Evolutionary conservation across 192 early-diverging fungal genomes (phyloP), one percentile per base, ranked within the genome.

Genomic region (Funneliformis mosseae): DNA sequence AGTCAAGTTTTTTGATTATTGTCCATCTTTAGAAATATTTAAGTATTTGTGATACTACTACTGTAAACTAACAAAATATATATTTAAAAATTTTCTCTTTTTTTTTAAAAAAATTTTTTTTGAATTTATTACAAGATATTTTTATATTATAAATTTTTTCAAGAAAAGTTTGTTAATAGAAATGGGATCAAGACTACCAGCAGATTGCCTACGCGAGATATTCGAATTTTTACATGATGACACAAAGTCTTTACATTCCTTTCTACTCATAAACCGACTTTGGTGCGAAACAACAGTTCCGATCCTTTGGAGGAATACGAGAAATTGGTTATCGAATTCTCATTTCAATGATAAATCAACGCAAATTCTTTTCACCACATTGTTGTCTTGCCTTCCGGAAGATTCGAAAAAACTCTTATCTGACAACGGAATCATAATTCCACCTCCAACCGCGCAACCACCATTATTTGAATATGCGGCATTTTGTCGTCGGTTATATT

Each of bases 231-330:
- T 55, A 55, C 50, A 55, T 21, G 23, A 69, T 69, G 28, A 69
- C 3, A 69, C 28, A 16, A 28, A 27, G 28, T 39, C 67, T 21
- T 41, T 69, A 28, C 67, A 69, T 27, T 69, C 67, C 5, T 69
- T 28, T 11, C 39, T 69, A n/a, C 67, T 69, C 8, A 27, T 69
- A 18, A 69, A 69, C 28, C 27, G 67, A 27, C 67, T 69, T 18
- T 69, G 67, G 67, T 69, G 67, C 28, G 67, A 69, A 41, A 41
- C 67, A 14, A 69, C 67, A 16, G 67, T 69, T 8, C n/a, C 67
- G 8, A 69, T 69, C 18, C 67, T 69, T 41, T 69, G 67, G 67
- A 69, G 67, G 8, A 69, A 69, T 39, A 28, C 67, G 67, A 55
- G 21, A 55, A 55, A 55, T 55, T 55, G 50, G 50, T 55, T 55